Evolutionary conservation across 208 protist genomes (phyloP).

Genomic region (Trypanosoma grayi): DNA sequence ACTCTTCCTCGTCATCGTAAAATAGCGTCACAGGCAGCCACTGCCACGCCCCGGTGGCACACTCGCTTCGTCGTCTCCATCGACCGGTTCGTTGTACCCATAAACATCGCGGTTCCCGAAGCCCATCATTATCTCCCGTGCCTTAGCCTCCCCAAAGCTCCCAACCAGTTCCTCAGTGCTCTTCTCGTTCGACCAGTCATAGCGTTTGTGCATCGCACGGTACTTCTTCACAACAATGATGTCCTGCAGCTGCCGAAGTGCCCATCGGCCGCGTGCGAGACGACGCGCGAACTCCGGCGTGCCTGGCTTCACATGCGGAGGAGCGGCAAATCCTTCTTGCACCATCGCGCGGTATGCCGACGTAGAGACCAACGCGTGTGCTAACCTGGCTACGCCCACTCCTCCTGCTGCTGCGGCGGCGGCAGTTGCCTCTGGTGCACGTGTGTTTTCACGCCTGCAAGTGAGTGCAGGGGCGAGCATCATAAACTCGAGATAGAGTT

Average conservation of each 20-base stretch:
- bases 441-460: not conserved
- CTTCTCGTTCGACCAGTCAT: slow-evolving; percentile 53
- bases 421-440: not conserved
- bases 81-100: slow-evolving; percentile 28
- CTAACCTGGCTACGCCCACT: not conserved
- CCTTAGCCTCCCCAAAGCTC: slow-evolving; percentile 26
- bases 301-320: slow-evolving; percentile 31
- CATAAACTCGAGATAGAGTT: slow-evolving; percentile 74
- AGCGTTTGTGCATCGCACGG: slow-evolving; percentile 66
- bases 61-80: slow-evolving; percentile 3
- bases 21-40: not conserved
- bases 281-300: slow-evolving; percentile 51
- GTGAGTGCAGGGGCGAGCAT: slow-evolving; percentile 36
- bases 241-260: slow-evolving; percentile 47
- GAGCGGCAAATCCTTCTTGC: slow-evolving; percentile 50
- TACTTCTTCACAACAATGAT: slow-evolving; percentile 59
- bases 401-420: not conserved
- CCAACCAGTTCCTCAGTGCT: slow-evolving; percentile 36
- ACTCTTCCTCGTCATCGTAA: too few species aligned
- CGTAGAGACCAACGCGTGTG: slow-evolving; percentile 3
- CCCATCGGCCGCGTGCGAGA: slow-evolving; percentile 56
- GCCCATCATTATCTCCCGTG: slow-evolving; percentile 34
- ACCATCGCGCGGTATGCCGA: slow-evolving; percentile 42
- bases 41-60: not conserved
- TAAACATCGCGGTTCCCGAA: slow-evolving; percentile 54